A percentile compares a stretch with the other conserved stretches of the same genome.
Conservation (phyloP, 83 land plant species). For the Thuja plicata region DNA sequence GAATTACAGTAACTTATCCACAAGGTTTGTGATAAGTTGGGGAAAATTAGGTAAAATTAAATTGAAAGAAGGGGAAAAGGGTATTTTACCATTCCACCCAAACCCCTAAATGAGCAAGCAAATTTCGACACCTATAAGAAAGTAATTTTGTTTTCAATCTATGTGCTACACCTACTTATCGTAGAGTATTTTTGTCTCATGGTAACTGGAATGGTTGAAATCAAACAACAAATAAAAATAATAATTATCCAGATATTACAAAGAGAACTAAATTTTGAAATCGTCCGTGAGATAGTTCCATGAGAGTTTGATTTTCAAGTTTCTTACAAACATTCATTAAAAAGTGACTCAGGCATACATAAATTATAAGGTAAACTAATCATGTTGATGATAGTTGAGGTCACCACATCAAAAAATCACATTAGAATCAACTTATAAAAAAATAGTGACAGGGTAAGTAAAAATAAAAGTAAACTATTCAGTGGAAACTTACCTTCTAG, state of each 20-base stretch:
- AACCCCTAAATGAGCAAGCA: no score
- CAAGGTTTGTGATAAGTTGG: no score
- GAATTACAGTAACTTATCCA: not conserved
- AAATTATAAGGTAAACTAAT: no score
- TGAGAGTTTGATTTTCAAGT: not conserved
- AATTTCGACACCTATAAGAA: not conserved
- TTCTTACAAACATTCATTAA: no score
- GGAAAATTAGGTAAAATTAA: no score
- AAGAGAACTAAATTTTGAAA: not conserved
- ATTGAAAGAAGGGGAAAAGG: no score
- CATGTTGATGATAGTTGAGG: no score
- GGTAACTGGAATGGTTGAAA: no score
- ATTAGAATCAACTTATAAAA: not conserved
- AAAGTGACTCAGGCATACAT: no score
- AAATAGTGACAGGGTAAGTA: not conserved
- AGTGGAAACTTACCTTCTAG: slow-evolving; percentile 39
- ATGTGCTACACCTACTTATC: not conserved
- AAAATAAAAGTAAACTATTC: not conserved
- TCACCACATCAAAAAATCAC: not conserved
- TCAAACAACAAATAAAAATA: not conserved
- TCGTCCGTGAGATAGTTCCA: not conserved
- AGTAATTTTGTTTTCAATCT: not conserved
- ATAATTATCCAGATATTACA: no score
- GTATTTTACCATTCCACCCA: no score
- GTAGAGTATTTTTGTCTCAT: not conserved